Evolutionary conservation across 495 filamentous ascomycete species (phyloP).

Genomic region (Hypoxylon crocopeplum): DNA sequence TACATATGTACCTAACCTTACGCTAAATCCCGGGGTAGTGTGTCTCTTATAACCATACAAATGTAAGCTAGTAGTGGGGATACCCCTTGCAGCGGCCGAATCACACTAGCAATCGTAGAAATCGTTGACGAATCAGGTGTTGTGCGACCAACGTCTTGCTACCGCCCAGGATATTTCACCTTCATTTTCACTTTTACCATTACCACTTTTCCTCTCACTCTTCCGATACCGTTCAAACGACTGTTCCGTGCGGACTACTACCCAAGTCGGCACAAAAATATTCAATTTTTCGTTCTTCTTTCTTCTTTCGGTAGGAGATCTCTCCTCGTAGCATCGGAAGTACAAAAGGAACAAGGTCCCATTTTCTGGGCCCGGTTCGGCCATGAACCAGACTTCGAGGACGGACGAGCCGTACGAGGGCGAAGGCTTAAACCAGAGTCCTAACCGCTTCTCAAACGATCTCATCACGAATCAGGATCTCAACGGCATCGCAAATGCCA

Average conservation of each 20-base stretch:
- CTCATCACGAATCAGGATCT: constrained; percentile 64
- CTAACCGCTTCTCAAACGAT: constrained; percentile 58
- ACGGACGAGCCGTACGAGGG: constrained; percentile 58
- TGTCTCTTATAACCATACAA: neutral
- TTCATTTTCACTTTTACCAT: neutral
- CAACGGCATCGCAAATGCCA: constrained; percentile 63
- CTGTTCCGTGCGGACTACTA: neutral
- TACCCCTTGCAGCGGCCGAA: neutral
- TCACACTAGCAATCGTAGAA: neutral
- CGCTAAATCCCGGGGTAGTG: constrained; percentile 34
- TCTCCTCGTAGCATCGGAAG: neutral
- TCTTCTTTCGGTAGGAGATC: neutral
- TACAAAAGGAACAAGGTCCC: neutral
- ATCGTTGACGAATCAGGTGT: constrained; percentile 31
- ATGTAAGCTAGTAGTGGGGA: neutral
- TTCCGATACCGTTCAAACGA: constrained; percentile 13
- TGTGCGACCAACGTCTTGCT: too few species aligned
- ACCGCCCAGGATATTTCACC: too few species aligned
- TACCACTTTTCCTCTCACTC: constrained; percentile 15
- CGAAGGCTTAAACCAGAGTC: constrained; percentile 65
- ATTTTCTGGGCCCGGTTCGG: constrained; percentile 16
- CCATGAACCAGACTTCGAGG: constrained; percentile 63
- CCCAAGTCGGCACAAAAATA: too few species aligned
- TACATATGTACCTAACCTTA: too few species aligned
- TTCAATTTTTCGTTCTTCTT: constrained; percentile 2